Percentiles rank a stretch among this genome's conserved stretches.
Conservation (phyloP, 805 yeast species). For the Yamadazyma akitaensis region DNA sequence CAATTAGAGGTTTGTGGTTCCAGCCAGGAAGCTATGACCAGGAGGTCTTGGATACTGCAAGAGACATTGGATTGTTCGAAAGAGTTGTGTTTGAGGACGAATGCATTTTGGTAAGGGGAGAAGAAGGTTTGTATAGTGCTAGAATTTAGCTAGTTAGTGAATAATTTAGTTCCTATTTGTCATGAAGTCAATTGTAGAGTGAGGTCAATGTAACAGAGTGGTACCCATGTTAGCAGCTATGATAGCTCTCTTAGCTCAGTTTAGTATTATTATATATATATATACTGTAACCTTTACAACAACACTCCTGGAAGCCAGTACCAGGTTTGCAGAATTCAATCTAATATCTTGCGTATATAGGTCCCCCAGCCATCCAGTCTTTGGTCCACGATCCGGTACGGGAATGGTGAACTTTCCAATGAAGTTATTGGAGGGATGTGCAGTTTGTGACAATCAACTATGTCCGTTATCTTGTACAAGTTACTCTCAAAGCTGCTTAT, state of each 20-base stretch:
- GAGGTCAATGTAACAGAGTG: no score
- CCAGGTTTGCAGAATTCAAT: slow-evolving; percentile 9
- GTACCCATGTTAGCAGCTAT: no score
- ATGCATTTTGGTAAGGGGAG: slow-evolving; percentile 74
- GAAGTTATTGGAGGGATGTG: slow-evolving; percentile 76
- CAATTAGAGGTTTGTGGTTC: slow-evolving; percentile 66
- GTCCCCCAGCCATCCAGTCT: slow-evolving; percentile 37
- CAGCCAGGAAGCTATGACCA: slow-evolving; percentile 77
- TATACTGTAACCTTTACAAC: background rate
- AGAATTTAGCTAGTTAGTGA: slow-evolving; percentile 9
- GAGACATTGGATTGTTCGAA: slow-evolving; percentile 29
- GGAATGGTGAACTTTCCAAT: slow-evolving; percentile 65
- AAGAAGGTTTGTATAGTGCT: slow-evolving; percentile 40
- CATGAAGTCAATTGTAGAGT: background rate
- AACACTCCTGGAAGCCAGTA: background rate
- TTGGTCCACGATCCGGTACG: slow-evolving; percentile 30
- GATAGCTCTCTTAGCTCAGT: no score
- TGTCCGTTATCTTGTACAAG: slow-evolving; percentile 46
- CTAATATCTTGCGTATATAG: slow-evolving; percentile 43
- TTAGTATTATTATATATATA: background rate
- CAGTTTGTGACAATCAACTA: slow-evolving; percentile 53
- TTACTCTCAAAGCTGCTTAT: slow-evolving; percentile 36
- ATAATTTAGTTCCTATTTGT: background rate
- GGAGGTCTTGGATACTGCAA: slow-evolving; percentile 44
- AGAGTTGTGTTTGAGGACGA: slow-evolving; percentile 48